A percentile compares a stretch with the other conserved stretches of the same genome.
phyloP scores from a whole-genome alignment of 805 yeast genomes.

The Wilhelminamyces savonicus region DNA sequence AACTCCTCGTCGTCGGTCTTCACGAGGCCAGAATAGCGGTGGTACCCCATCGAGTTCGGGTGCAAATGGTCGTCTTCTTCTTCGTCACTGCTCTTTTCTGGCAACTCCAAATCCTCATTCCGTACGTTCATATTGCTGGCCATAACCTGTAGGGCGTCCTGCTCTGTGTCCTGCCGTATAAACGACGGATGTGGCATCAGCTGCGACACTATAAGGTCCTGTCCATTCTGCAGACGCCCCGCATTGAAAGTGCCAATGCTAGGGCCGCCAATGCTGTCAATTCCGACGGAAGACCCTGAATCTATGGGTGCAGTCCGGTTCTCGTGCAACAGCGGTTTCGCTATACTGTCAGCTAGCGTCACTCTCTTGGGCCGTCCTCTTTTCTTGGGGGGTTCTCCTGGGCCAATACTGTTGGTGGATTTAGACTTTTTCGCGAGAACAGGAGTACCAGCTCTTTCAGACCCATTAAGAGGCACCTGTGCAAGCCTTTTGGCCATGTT shows the following conservation, averaged over 20 bases:
- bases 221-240: conserved; percentile 4
- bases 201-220: conserved; percentile 2
- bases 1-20: conserved; percentile 24
- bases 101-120: conserved; percentile 32
- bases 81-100: conserved; percentile 23
- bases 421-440: conserved; percentile 8
- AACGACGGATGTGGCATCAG: conserved; percentile 8
- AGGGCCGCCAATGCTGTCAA: too few species aligned
- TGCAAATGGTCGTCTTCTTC: conserved; percentile 10
- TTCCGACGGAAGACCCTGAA: too few species aligned
- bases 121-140: conserved; percentile 26
- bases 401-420: conserved; percentile 5
- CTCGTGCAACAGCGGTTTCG: conserved; percentile 23
- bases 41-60: conserved; percentile 1
- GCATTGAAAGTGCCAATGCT: conserved; percentile 24
- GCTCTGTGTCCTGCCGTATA: conserved; percentile 33
- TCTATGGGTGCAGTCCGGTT: conserved; percentile 30
- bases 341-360: conserved; percentile 11
- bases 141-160: conserved; percentile 32
- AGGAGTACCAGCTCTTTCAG: too few species aligned
- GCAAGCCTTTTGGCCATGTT: conserved; percentile 33
- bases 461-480: too few species aligned
- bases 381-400: conserved; percentile 27
- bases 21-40: conserved; percentile 1
- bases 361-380: conserved; percentile 34